These are phyloP conservation scores for Brassica incana DNA, from an alignment of 345 rosid species.

Conservation along the genomic window DNA sequence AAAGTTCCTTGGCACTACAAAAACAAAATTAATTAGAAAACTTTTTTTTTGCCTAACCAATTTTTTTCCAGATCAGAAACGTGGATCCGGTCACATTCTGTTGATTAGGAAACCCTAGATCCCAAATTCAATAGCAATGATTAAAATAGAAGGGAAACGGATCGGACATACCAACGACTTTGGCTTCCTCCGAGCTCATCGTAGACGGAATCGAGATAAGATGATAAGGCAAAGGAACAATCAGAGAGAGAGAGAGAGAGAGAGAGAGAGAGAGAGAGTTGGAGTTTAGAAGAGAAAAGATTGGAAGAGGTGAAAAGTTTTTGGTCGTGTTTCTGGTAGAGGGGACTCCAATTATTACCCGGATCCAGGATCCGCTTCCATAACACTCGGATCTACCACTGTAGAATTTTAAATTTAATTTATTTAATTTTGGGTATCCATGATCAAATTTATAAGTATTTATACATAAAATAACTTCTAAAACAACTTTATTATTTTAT, in stretches of 20 bases:
- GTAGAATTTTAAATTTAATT: neutral
- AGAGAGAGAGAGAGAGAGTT: neutral
- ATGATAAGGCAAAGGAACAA: neutral
- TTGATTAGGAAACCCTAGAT: conserved; percentile 20
- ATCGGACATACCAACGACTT: conserved; percentile 38
- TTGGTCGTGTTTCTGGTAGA: neutral
- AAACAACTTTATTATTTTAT: no score
- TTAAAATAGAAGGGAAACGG: neutral
- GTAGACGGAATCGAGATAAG: neutral
- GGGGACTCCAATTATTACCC: neutral
- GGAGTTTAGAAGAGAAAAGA: neutral
- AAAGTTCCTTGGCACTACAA: conserved; percentile 75
- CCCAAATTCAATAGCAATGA: neutral
- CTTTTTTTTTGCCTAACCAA: neutral
- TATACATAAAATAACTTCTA: no score
- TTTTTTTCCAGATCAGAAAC: neutral
- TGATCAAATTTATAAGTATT: no score
- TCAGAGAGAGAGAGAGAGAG: neutral
- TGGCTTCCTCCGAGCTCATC: conserved; percentile 39
- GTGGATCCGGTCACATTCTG: conserved; percentile 23
- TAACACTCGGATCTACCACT: neutral
- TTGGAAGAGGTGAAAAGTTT: neutral
- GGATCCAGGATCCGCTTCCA: neutral
- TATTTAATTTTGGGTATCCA: no score
- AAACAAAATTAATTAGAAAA: neutral